Percentiles rank a stretch among this genome's conserved stretches.
phyloP scores from a whole-genome alignment of 2,329 filamentous ascomycete species.

The Immersiporthe knoxdaviesiana region DNA sequence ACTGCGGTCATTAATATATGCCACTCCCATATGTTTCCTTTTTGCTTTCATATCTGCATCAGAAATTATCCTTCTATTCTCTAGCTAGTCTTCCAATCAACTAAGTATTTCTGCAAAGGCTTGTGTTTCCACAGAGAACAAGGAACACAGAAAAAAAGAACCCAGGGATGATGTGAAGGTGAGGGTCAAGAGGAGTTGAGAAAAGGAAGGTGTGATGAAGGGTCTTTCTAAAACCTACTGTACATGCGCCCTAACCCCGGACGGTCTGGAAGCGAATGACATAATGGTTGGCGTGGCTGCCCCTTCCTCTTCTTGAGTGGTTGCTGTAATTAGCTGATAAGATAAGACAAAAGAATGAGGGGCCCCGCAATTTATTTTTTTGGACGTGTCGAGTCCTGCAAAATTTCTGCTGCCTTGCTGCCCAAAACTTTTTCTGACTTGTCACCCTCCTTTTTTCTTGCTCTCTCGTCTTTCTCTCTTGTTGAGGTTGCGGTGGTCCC shows the following conservation, averaged over 20 bases:
- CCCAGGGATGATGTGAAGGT: background rate
- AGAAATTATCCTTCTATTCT: background rate
- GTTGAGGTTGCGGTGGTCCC: constrained; percentile 11
- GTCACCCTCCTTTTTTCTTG: background rate
- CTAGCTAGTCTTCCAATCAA: no score
- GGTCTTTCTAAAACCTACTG: background rate
- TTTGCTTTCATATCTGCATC: background rate
- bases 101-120: no score
- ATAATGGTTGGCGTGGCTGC: background rate
- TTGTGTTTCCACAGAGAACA: no score
- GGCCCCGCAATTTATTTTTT: constrained; percentile 20
- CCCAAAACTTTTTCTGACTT: background rate
- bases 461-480: background rate
- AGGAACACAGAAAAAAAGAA: background rate
- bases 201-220: background rate
- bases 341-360: constrained; percentile 21
- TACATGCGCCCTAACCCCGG: constrained; percentile 19
- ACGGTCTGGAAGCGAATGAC: background rate
- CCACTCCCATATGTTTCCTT: no score
- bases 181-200: background rate
- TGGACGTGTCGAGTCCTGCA: constrained; percentile 4
- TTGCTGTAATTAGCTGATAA: constrained; percentile 53
- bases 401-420: constrained; percentile 18
- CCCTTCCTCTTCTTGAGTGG: constrained; percentile 23
- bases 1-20: background rate